Conservation (phyloP, 352 stramenopile genomes). For the Thalassiosira sp. region DNA sequence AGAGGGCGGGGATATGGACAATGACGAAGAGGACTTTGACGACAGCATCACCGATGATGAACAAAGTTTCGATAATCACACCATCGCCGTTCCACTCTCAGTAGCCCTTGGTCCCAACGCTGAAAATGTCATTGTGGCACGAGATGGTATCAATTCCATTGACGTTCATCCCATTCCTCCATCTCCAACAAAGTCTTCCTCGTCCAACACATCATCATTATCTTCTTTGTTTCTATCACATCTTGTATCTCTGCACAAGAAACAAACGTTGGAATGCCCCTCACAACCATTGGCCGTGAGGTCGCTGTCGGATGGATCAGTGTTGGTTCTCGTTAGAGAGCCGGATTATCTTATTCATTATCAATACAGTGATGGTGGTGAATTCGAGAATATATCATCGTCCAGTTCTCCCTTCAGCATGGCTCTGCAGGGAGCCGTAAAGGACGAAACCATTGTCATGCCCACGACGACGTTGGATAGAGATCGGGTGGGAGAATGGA, state of each 20-base stretch:
- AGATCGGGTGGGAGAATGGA: constrained; percentile 31
- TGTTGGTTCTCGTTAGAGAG: constrained; percentile 54
- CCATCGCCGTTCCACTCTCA: constrained; percentile 43
- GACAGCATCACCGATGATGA: constrained; percentile 26
- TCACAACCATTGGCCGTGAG: constrained; percentile 44
- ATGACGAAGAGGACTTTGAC: constrained; percentile 18
- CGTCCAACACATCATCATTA: no score
- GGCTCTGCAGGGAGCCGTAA: constrained; percentile 13
- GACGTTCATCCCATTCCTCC: constrained; percentile 47
- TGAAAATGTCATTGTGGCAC: constrained; percentile 51
- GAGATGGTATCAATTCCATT: constrained; percentile 50
- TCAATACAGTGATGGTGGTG: constrained; percentile 11
- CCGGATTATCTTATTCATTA: constrained; percentile 56
- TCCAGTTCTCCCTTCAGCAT: constrained; percentile 19
- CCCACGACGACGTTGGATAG: constrained; percentile 59
- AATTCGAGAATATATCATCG: constrained; percentile 20
- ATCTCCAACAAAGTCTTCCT: constrained; percentile 10
- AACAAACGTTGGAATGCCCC: constrained; percentile 45
- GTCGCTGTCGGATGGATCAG: constrained; percentile 34
- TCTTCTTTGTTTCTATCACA: constrained; percentile 27
- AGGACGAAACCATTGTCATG: constrained; percentile 39
- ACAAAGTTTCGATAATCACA: constrained; percentile 11
- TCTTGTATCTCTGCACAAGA: constrained; percentile 48
- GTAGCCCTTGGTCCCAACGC: constrained; percentile 43
- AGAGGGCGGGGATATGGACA: no score